Conservation (phyloP, 2,329 filamentous ascomycete species). For the Cercospora sp. region DNA sequence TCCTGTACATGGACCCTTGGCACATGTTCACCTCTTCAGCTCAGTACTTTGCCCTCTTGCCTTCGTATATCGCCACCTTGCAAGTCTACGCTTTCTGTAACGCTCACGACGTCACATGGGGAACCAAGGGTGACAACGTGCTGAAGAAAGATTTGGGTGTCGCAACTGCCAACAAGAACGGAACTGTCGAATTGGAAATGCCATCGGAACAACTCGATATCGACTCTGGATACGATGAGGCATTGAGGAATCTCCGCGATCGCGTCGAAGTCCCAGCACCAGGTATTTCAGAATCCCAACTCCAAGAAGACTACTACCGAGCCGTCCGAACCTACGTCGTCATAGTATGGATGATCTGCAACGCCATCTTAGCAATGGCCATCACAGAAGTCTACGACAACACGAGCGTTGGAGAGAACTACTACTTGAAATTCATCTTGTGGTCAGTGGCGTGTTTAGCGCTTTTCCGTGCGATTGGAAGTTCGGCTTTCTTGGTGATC, state of each 20-base stretch:
- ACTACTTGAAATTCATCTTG: slow-evolving; percentile 88
- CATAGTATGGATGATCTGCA: slow-evolving; percentile 87
- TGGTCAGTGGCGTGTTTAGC: slow-evolving; percentile 88
- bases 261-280: slow-evolving; percentile 74
- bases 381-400: slow-evolving; percentile 81
- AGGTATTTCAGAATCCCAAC: slow-evolving; percentile 68
- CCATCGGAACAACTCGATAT: slow-evolving; percentile 97
- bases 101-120: slow-evolving; percentile 98
- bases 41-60: slow-evolving; percentile 91
- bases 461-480: slow-evolving; percentile 82
- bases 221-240: slow-evolving; percentile 95
- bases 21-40: slow-evolving; percentile 93
- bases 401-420: slow-evolving; percentile 72
- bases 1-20: slow-evolving; percentile 97
- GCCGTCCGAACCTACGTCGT: slow-evolving; percentile 98
- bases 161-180: slow-evolving; percentile 65
- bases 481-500: slow-evolving; percentile 76
- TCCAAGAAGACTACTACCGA: slow-evolving; percentile 98
- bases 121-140: slow-evolving; percentile 97
- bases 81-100: slow-evolving; percentile 99
- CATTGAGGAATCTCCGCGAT: slow-evolving; percentile 91
- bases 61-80: slow-evolving; percentile 91
- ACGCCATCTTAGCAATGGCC: slow-evolving; percentile 90
- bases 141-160: slow-evolving; percentile 88
- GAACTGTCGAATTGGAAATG: slow-evolving; percentile 94